Conservation (phyloP, 2,329 filamentous ascomycete species). For the Ophiostoma sp. region DNA sequence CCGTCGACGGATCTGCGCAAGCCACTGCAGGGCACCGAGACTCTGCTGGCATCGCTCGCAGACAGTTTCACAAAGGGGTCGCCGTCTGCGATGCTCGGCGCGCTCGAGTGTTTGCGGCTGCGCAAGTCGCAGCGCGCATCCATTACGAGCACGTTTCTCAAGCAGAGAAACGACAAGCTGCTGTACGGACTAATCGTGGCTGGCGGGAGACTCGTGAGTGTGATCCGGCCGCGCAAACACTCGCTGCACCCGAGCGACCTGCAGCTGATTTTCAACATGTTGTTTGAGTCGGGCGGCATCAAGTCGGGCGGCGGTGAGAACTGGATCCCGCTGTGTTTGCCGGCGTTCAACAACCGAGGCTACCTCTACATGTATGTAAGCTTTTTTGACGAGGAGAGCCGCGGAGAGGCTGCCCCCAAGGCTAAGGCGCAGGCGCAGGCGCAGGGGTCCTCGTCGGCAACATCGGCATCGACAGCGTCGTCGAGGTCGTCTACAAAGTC, state of each 20-base stretch:
- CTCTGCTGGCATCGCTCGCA: constrained; percentile 81
- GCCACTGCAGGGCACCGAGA: constrained; percentile 85
- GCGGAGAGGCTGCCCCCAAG: constrained; percentile 19
- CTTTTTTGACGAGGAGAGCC: constrained; percentile 62
- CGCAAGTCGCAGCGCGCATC: constrained; percentile 78
- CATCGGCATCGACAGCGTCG: background rate
- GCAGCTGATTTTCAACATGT: constrained; percentile 98
- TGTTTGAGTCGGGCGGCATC: constrained; percentile 90
- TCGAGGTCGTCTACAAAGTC: background rate
- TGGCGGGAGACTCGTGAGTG: constrained; percentile 86
- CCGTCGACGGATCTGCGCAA: constrained; percentile 91
- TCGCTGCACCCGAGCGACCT: constrained; percentile 93
- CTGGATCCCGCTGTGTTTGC: constrained; percentile 93
- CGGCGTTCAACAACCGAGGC: constrained; percentile 93
- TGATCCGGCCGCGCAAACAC: constrained; percentile 88
- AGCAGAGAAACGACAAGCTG: constrained; percentile 67
- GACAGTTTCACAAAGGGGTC: constrained; percentile 94
- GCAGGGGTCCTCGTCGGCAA: too few relatives aligned
- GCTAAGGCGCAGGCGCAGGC: background rate
- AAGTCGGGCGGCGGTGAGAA: constrained; percentile 88
- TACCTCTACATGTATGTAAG: constrained; percentile 99
- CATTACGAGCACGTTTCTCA: constrained; percentile 84
- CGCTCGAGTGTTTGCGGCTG: constrained; percentile 87
- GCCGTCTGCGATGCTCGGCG: constrained; percentile 78
- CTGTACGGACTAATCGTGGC: constrained; percentile 93